Percentiles rank a stretch among this genome's conserved stretches.
Conservation (phyloP, 2,329 filamentous ascomycete species). For the Penicillium olsonii region DNA sequence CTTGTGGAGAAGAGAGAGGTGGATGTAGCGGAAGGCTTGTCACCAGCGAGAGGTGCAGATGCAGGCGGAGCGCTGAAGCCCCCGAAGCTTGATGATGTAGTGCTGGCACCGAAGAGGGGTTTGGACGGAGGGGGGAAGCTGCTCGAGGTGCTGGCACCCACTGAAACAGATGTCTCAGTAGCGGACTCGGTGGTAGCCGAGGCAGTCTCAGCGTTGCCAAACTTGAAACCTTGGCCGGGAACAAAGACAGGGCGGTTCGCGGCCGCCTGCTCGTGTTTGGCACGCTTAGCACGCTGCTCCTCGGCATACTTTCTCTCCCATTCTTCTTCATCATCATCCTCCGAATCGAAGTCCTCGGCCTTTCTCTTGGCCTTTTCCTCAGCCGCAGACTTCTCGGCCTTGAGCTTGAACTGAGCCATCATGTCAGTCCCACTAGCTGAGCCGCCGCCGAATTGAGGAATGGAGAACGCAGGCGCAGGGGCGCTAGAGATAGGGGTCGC, state of each 20-base stretch:
- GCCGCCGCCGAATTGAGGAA: not conserved
- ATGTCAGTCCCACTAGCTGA: conserved; percentile 35
- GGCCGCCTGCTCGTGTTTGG: conserved; percentile 41
- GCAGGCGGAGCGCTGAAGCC: not conserved
- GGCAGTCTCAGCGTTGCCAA: conserved; percentile 28
- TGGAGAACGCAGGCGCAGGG: conserved; percentile 6
- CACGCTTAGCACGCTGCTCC: conserved; percentile 48
- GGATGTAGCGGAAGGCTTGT: not conserved
- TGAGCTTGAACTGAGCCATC: conserved; percentile 44
- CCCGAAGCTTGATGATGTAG: not conserved
- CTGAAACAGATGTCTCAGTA: not conserved
- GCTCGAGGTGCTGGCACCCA: not conserved
- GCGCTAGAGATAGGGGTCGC: not conserved
- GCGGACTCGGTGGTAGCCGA: conserved; percentile 4
- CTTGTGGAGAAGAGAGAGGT: conserved; percentile 1
- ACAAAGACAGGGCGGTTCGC: conserved; percentile 35
- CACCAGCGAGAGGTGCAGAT: not conserved
- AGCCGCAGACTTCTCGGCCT: conserved; percentile 43
- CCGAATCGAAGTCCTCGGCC: conserved; percentile 54
- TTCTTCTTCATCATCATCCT: conserved; percentile 52
- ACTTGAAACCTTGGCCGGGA: conserved; percentile 36
- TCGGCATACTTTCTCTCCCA: conserved; percentile 51
- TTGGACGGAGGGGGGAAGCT: not conserved
- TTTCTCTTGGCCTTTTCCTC: conserved; percentile 51
- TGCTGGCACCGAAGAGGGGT: not conserved